Evolutionary conservation across 345 rosid species (phyloP), one percentile per base, ranked within the genome.

Genomic region (Salix dunnii): DNA sequence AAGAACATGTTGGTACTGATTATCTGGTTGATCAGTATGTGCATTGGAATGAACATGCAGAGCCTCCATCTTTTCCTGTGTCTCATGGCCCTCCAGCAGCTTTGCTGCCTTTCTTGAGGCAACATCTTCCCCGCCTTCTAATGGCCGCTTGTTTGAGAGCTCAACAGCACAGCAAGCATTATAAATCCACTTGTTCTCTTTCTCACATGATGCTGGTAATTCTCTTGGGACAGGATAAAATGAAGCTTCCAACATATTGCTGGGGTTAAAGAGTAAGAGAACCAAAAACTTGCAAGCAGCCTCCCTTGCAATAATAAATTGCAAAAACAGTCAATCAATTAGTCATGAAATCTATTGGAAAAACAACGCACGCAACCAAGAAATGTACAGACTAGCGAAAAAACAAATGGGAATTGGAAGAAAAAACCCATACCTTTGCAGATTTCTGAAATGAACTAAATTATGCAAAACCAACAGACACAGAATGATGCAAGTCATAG

Each of bases 191-290:
- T 82, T 74, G 77, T 84, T 84, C 67, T 87, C 89, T 77, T 83
- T 86, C 73, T 86, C 81, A 48, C 84, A 77, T 23, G 88, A 82
- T 75, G 79, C 79, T 30, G 90, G 88, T 20, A 90, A 82, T 30
- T 86, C 88, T 60, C 81, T 87, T 12, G 88, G 42, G 67, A 84
- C 80, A 5, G 83, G 78, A 78, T 76, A 87, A 70, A 82, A 75
- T 63, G 86, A 88, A 71, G 82, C 85, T 76, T 89, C 92, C 87
- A 90, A 84, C 93, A 88, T 87, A n/a, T 49, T 80, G 14, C 73
- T n/a, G 36, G 68, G 71, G 58, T 30, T 16, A 20, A 30, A 17
- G 42, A 3, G 7, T 9, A 48, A 7, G 17, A 25, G 7, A 67
- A 48, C 18, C 38, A 20, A 38, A 38, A 30, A 10, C 40, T 67